Evolutionary conservation across 2,329 filamentous ascomycete genomes (phyloP).

Genomic region (Ophiostoma ulmi): DNA sequence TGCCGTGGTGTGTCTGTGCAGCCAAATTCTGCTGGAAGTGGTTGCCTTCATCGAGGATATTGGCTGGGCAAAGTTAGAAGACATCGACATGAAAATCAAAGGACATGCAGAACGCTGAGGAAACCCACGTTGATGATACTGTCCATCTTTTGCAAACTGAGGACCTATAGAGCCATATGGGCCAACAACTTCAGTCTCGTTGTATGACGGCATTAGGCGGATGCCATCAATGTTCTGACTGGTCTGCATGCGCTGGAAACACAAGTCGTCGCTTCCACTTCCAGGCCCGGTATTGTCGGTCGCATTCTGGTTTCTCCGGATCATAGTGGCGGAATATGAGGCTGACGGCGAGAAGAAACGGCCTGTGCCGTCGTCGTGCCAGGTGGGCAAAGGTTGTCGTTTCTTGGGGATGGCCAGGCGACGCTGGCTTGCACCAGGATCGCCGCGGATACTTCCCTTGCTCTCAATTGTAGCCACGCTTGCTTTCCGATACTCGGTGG

Average conservation of each 20-base stretch:
- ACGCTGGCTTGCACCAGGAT: constrained; percentile 26
- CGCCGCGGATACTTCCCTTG: constrained; percentile 30
- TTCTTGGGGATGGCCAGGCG: constrained; percentile 38
- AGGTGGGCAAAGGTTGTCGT: constrained; percentile 25
- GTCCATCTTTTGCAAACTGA: neutral
- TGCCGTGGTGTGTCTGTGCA: neutral
- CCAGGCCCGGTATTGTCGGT: constrained; percentile 22
- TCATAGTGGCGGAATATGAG: neutral
- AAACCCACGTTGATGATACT: neutral
- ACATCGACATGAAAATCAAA: neutral
- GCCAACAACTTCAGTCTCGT: neutral
- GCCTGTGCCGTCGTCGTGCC: constrained; percentile 19
- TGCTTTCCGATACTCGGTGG: neutral
- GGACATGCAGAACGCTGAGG: neutral
- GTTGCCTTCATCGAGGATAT: neutral
- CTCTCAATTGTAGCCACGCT: constrained; percentile 32
- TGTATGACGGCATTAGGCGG: neutral
- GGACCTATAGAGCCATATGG: neutral
- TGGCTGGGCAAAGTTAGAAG: neutral
- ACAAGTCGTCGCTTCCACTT: neutral
- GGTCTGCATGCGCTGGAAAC: neutral
- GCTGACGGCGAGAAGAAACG: constrained; percentile 18
- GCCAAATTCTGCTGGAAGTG: neutral
- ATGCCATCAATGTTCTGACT: neutral
- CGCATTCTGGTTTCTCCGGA: constrained; percentile 17